A percentile compares a stretch with the other conserved stretches of the same genome.
phyloP scores from a whole-genome alignment of 2,329 filamentous ascomycete species.

The Rhexocercosporidium sp. region DNA sequence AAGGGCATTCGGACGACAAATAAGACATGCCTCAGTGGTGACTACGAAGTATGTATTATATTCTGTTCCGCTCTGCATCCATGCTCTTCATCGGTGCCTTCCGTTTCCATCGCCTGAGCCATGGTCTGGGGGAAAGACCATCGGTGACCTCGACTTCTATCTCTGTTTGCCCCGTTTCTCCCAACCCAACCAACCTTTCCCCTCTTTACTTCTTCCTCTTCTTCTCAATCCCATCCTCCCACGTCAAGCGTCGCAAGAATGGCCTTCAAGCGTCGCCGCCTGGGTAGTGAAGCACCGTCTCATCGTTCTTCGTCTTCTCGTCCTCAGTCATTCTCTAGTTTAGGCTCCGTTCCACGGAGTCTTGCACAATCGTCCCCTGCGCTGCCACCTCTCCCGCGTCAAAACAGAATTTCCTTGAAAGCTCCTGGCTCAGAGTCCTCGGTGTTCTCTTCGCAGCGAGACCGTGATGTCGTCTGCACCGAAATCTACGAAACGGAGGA shows the following conservation, averaged over 20 bases:
- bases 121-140: not conserved
- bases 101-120: not conserved
- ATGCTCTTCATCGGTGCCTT: not conserved
- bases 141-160: not conserved
- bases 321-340: conserved; percentile 28
- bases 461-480: conserved; percentile 21
- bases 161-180: not conserved
- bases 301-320: conserved; percentile 25
- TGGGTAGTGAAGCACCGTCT: conserved; percentile 18
- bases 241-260: conserved; percentile 25
- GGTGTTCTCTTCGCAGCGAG: conserved; percentile 9
- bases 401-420: conserved; percentile 31
- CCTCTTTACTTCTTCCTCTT: not conserved
- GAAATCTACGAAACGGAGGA: conserved; percentile 39
- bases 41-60: not conserved
- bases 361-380: conserved; percentile 27
- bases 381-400: conserved; percentile 23
- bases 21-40: not conserved
- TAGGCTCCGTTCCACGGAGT: conserved; percentile 30
- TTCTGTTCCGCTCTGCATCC: not conserved
- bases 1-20: not conserved
- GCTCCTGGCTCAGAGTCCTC: conserved; percentile 21
- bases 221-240: not conserved
- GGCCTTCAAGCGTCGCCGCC: conserved; percentile 38
- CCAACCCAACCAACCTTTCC: not conserved